Conservation (phyloP, 148 eudicot species). For the Amaranthus cruentus region DNA sequence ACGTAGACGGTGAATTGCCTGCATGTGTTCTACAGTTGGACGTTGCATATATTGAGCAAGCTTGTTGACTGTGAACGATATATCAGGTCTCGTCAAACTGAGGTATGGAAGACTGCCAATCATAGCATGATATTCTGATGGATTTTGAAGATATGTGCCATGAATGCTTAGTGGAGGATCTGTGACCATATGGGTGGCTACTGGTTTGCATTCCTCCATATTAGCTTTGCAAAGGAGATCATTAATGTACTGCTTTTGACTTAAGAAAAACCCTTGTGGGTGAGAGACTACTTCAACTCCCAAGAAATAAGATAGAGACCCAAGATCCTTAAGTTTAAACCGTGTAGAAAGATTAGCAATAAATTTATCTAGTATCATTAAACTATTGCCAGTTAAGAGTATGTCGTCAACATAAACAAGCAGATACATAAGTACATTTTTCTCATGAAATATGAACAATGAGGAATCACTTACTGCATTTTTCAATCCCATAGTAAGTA, state of each 20-base stretch:
- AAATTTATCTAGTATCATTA: neutral
- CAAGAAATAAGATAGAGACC: neutral
- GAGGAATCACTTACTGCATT: neutral
- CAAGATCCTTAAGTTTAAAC: neutral
- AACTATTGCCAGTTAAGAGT: neutral
- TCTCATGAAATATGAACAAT: neutral
- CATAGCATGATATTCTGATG: neutral
- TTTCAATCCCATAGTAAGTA: neutral
- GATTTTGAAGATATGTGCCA: neutral
- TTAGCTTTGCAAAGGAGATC: neutral
- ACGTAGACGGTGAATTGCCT: neutral
- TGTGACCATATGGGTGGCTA: neutral
- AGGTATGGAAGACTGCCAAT: slow-evolving; percentile 6
- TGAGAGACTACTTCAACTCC: neutral
- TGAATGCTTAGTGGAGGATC: neutral
- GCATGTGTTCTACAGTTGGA: neutral
- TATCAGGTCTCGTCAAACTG: neutral
- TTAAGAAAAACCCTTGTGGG: neutral
- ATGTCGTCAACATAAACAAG: slow-evolving; percentile 6
- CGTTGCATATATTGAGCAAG: slow-evolving; percentile 10
- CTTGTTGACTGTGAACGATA: slow-evolving; percentile 8
- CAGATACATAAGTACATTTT: neutral
- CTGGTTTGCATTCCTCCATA: slow-evolving; percentile 4
- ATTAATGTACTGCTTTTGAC: neutral
- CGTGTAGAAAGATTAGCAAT: neutral